Evolutionary conservation across 108 stramenopile species (phyloP), one percentile per base, ranked within the genome.

Genomic region (Nitzschia sp.): DNA sequence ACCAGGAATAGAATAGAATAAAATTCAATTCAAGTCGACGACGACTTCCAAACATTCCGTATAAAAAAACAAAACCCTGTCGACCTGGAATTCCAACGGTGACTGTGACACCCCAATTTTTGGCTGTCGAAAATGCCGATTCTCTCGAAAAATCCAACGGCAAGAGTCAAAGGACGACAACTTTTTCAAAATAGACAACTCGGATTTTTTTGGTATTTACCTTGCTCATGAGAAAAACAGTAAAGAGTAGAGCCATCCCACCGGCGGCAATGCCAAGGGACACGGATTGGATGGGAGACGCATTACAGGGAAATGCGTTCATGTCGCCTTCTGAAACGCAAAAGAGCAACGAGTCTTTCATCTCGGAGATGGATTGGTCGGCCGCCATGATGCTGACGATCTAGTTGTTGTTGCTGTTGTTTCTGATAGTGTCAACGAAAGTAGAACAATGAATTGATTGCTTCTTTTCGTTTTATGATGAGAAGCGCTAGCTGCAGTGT

Each of bases 261-360:
- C 79, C 72, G 22, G 81, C 71, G 28, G 55, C 78, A 26, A 89
- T 38, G 15, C 76, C 79, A 16, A 86, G 32, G 36, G 83, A 77
- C n/a, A 80, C 76, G 21, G 76, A 48, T 53, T 79, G 53, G 52
- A 86, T 72, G 25, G 79, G 41, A 55, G 58, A 58, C 8, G 72
- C 69, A 48, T 76, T 67, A 57, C 84, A 85, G 2, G 88, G 88
- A 56, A 85, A 85, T 22, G 36, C 15, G 1, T 13, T 11, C 1
- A 22, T 22, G 16, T 25, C 41, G 2, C 26, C 5, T 13, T 61
- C 44, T 36, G 41, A 61, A 1, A 2, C 13, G 9, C n/a, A 23
- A 25, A 36, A 61, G 23, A 61, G 60, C 36, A 27, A 61, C n/a
- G 41, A 25, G 32, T 61, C 60, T 4, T 4, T 16, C 48, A 50